These are phyloP conservation scores for Yarrowia osloensis DNA, from an alignment of 805 yeast species.

Conservation along the genomic window DNA sequence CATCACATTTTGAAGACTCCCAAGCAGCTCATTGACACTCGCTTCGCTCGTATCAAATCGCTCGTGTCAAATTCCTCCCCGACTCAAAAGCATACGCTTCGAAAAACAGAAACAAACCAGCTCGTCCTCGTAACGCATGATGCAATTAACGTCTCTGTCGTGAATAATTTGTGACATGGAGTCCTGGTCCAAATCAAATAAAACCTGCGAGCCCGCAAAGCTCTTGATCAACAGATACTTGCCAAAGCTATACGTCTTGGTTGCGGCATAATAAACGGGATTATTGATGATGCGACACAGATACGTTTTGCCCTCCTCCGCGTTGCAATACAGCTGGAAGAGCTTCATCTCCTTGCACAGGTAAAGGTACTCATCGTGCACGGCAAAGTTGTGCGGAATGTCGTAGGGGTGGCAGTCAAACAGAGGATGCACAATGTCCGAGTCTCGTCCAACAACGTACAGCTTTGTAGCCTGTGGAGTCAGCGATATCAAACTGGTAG, in stretches of 20 bases:
- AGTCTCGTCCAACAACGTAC: background rate
- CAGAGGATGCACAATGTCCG: background rate
- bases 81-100: background rate
- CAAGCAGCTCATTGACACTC: no score
- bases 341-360: constrained; percentile 14
- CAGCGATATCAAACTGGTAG: constrained; percentile 4
- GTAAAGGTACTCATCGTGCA: constrained; percentile 5
- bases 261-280: background rate
- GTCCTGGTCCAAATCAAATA: constrained; percentile 6
- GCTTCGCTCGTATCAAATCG: no score
- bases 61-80: background rate
- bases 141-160: constrained; percentile 1
- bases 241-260: background rate
- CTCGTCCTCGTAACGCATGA: constrained; percentile 12
- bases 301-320: background rate
- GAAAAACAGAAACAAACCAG: constrained; percentile 8
- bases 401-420: constrained; percentile 25
- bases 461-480: background rate
- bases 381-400: constrained; percentile 22
- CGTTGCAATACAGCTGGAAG: constrained; percentile 8
- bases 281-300: constrained; percentile 13
- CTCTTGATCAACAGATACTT: constrained; percentile 13
- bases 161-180: constrained; percentile 11
- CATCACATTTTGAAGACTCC: no score
- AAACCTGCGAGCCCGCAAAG: constrained; percentile 14